Percentiles rank a stretch among this genome's conserved stretches.
Evolutionary conservation across 2,329 filamentous ascomycete species (phyloP).

Genomic region (Penicillium sp.): DNA sequence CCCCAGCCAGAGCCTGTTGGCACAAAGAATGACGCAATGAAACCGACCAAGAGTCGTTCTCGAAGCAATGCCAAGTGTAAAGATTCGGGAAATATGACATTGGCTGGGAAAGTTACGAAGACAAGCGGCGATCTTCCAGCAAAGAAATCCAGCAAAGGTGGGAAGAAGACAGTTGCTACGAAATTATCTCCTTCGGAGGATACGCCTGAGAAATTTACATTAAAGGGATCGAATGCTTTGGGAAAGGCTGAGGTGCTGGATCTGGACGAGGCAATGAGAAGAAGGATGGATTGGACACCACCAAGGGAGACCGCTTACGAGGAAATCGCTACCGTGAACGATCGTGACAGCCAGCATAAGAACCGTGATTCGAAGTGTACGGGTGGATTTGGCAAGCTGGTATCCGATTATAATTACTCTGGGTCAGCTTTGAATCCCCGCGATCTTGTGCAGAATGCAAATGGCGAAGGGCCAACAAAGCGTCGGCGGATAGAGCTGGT

Average conservation of each 20-base stretch:
- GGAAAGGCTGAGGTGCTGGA: constrained; percentile 25
- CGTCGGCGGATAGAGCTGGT: constrained; percentile 38
- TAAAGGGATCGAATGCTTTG: constrained; percentile 17
- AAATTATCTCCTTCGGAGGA: constrained; percentile 1
- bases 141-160: constrained; percentile 12
- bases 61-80: constrained; percentile 25
- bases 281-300: constrained; percentile 68
- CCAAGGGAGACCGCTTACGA: constrained; percentile 44
- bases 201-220: not conserved
- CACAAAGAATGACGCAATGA: constrained; percentile 14
- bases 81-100: constrained; percentile 30
- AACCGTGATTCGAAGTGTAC: not conserved
- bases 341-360: not conserved
- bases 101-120: constrained; percentile 40
- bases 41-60: constrained; percentile 23
- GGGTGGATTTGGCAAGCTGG: constrained; percentile 33
- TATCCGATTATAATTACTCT: constrained; percentile 44
- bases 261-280: constrained; percentile 50
- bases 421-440: constrained; percentile 14
- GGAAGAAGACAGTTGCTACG: constrained; percentile 8
- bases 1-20: constrained; percentile 5
- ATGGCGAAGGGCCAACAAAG: constrained; percentile 33
- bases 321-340: constrained; percentile 20
- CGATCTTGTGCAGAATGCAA: constrained; percentile 12
- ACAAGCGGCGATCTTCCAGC: constrained; percentile 13